phyloP scores from a whole-genome alignment of 179 eudicot species.

The Vitellaria paradoxa region DNA sequence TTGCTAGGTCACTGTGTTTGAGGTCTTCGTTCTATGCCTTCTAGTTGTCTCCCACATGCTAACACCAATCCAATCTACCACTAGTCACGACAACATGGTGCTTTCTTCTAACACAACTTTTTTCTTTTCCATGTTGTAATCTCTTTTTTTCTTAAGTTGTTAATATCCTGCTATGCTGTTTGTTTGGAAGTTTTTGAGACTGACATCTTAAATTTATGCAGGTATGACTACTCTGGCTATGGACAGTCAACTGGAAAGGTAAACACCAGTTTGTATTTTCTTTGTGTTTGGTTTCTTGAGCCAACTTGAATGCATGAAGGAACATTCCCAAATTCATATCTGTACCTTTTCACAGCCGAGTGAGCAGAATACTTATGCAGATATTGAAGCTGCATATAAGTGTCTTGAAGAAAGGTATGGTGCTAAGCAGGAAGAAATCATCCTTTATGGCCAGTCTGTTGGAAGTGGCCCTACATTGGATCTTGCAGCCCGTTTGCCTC shows the following conservation, averaged over 20 bases:
- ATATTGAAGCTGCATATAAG: constrained; percentile 95
- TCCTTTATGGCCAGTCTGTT: constrained; percentile 95
- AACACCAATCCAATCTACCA: background rate
- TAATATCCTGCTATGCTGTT: background rate
- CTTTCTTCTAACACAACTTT: background rate
- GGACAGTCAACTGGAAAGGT: constrained; percentile 71
- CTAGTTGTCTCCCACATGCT: background rate
- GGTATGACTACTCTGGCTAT: constrained; percentile 70
- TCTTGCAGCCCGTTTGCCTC: constrained; percentile 88
- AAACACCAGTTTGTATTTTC: background rate
- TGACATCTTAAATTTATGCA: constrained; percentile 21
- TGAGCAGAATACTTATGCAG: constrained; percentile 95
- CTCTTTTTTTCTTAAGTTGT: background rate
- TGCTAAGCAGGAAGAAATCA: constrained; percentile 85
- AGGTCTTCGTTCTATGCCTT: constrained; percentile 8
- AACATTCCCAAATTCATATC: constrained; percentile 2
- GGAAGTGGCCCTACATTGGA: constrained; percentile 98
- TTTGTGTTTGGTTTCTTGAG: background rate
- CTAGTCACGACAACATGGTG: background rate
- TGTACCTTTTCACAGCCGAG: constrained; percentile 57
- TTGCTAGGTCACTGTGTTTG: constrained; percentile 2
- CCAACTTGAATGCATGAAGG: constrained; percentile 1
- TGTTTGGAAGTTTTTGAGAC: background rate
- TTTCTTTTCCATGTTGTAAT: background rate
- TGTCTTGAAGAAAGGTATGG: constrained; percentile 84